phyloP scores from a whole-genome alignment of 345 rosid genomes.

The Eutrema japonicum region DNA sequence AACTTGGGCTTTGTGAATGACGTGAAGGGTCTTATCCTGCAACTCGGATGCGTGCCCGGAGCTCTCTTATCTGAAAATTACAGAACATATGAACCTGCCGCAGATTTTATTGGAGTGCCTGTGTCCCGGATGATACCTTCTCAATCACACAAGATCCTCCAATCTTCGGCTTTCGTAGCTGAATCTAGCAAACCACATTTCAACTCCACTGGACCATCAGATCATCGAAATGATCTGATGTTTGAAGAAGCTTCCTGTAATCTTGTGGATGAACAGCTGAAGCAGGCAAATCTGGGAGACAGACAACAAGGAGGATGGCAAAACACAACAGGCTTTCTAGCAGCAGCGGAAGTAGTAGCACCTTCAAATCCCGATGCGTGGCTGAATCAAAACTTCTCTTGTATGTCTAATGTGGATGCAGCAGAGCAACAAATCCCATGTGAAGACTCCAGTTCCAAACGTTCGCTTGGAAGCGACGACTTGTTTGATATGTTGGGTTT shows the following conservation, averaged over 20 bases:
- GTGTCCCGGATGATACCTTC: conserved; percentile 50
- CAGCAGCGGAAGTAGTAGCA: not conserved
- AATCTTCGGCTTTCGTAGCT: conserved; percentile 41
- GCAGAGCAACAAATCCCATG: conserved; percentile 50
- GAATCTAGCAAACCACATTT: conserved; percentile 53
- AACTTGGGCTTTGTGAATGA: conserved; percentile 75
- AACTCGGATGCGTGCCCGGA: conserved; percentile 76
- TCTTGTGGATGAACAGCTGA: conserved; percentile 34
- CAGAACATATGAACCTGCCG: conserved; percentile 47
- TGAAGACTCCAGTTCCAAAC: conserved; percentile 49
- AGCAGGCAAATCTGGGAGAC: conserved; percentile 22
- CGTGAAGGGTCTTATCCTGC: conserved; percentile 73
- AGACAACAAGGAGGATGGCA: conserved; percentile 40
- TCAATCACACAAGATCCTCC: conserved; percentile 42
- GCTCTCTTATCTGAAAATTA: conserved; percentile 65
- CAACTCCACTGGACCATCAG: conserved; percentile 46
- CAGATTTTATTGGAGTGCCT: conserved; percentile 54
- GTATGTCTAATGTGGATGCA: conserved; percentile 41
- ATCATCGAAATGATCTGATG: conserved; percentile 25
- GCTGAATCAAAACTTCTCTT: conserved; percentile 55
- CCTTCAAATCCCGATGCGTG: conserved; percentile 53
- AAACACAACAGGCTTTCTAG: conserved; percentile 5
- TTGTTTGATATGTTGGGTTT: conserved; percentile 81
- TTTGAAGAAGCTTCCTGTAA: conserved; percentile 30
- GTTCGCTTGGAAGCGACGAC: conserved; percentile 63